These are phyloP conservation scores for Kitagawia praeruptora DNA, from an alignment of 129 eudicot genomes.

Conservation along the genomic window DNA sequence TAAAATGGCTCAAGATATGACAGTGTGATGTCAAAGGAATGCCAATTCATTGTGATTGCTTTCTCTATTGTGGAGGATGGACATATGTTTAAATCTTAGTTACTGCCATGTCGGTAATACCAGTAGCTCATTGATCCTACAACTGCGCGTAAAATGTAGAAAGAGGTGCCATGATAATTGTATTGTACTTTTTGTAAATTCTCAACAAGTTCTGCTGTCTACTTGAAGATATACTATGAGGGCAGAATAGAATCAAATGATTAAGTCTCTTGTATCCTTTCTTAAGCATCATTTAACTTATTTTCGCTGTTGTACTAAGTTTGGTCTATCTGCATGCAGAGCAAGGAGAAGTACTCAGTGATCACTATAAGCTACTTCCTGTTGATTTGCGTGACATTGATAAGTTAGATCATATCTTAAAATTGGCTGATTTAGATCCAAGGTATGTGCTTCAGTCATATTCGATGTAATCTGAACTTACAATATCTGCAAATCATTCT, in stretches of 20 bases:
- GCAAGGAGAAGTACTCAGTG: constrained; percentile 71
- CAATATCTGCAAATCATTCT: neutral
- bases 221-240: neutral
- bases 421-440: constrained; percentile 66
- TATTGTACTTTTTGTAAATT: neutral
- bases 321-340: constrained; percentile 41
- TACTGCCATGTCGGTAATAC: neutral
- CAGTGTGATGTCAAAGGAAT: neutral
- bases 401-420: constrained; percentile 59
- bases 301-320: constrained; percentile 3
- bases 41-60: neutral
- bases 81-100: neutral
- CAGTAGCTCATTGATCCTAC: neutral
- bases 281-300: neutral
- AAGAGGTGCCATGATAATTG: neutral
- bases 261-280: neutral
- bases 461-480: neutral
- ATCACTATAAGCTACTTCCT: constrained; percentile 87
- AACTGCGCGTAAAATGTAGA: neutral
- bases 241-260: neutral
- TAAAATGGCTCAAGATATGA: neutral
- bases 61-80: neutral
- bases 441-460: constrained; percentile 41
- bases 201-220: neutral
- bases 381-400: constrained; percentile 79